Base-by-base conservation (phyloP, 1,284 basidiomycete species). In the Cutaneotrichosporon arboriforme region DNA sequence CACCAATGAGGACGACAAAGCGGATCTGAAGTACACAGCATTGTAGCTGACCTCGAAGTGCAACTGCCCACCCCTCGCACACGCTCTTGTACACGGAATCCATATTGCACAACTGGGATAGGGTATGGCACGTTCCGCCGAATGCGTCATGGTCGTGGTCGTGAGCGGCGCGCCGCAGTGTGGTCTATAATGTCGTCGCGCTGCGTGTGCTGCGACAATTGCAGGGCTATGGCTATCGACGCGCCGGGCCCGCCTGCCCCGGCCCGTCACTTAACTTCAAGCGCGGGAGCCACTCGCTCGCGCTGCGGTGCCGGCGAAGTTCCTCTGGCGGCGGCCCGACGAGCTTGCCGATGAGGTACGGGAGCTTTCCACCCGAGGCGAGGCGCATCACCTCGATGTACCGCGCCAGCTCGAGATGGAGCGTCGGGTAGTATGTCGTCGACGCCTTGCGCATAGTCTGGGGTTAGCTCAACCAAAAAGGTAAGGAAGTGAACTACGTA, bases 361-460 rank as follows among this genome's bases (percentile, higher is more conserved):
- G 71, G 26, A 73, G 57, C 54, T 66, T 66, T 13, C 58, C 61
- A 3, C 63, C 65, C 7, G 62, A 66, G 1, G 58, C 62, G 17
- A 52, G 55, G 36, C 60, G 58, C 1, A 85, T 83, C 55, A 83
- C 78, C 0, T 80, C 77, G 58, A 93, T 79, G 69, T 94, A 96
- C 21, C 90, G 82, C 1, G 90, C 82, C 44, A 97, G 78, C 74
- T 96, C 92, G 43, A 96, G 83, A 70, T 97, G 92, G 3, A 97
- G 81, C 1, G 84, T 86, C 0, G 90, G 90, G 72, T 97, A 97
- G 72, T 94, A 94, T 10, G 87, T 85, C 13, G 86, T 84, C 8
- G 91, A 94, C 8, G 92, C 90, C 73, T 94, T 94, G 50, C 92
- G 85, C 1, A 90, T 83, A 39, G 92, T 88, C 91, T 96, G 66